Percentiles rank a stretch among this genome's conserved stretches.
phyloP scores from a whole-genome alignment of 805 yeast genomes.

The Wickerhamiella kazuoi region DNA sequence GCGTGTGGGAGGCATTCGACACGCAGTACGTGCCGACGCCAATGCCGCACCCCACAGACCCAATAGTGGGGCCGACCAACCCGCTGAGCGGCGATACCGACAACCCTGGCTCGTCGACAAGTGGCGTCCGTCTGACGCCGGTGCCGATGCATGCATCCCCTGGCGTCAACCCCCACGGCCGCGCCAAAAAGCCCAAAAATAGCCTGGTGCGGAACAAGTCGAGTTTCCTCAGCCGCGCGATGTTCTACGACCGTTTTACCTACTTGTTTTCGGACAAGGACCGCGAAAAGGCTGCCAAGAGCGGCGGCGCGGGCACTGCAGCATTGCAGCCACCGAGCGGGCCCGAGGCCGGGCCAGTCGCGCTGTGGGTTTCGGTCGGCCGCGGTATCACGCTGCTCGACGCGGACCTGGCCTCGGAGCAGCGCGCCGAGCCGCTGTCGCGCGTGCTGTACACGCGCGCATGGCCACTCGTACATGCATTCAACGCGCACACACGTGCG shows the following conservation, averaged over 20 bases:
- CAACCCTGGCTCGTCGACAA: conserved; percentile 11
- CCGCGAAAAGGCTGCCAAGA: background rate
- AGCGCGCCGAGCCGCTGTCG: conserved; percentile 20
- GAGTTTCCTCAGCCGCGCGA: conserved; percentile 22
- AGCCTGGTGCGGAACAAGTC: conserved; percentile 23
- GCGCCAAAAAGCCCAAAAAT: conserved; percentile 19
- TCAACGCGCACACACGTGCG: conserved; percentile 19
- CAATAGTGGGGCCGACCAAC: conserved; percentile 19
- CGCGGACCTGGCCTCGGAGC: conserved; percentile 16
- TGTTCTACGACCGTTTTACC: conserved; percentile 21
- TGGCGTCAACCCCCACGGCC: background rate
- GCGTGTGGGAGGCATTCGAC: conserved; percentile 16
- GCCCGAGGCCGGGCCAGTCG: conserved; percentile 6
- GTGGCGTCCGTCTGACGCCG: conserved; percentile 8
- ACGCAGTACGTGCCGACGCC: conserved; percentile 23
- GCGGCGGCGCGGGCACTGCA: background rate
- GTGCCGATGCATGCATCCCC: conserved; percentile 3
- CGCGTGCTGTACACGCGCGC: conserved; percentile 24
- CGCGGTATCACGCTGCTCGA: conserved; percentile 21
- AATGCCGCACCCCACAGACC: conserved; percentile 23
- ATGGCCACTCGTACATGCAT: conserved; percentile 23
- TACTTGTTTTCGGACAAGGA: conserved; percentile 17
- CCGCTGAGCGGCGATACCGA: conserved; percentile 21
- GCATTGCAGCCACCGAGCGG: conserved; percentile 7
- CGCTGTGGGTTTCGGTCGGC: conserved; percentile 20